Evolutionary conservation across 2,329 filamentous ascomycete species (phyloP).

Genomic region (Epichloe elymi): DNA sequence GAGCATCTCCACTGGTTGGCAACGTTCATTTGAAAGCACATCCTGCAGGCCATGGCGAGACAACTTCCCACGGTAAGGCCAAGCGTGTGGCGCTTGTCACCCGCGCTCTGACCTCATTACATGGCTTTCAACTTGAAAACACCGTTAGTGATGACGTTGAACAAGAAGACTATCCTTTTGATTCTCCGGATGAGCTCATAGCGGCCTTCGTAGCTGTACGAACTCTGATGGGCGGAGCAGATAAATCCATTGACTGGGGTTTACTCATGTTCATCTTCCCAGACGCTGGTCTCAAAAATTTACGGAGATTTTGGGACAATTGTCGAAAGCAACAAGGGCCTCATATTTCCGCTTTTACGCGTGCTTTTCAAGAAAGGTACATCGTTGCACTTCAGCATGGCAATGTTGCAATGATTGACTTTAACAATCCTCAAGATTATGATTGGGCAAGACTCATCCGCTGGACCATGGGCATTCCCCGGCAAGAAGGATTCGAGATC

Average conservation of each 20-base stretch:
- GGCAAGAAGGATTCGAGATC: conserved; percentile 32
- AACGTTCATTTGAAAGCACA: background rate
- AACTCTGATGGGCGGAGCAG: conserved; percentile 45
- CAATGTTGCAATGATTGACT: conserved; percentile 49
- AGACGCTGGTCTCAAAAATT: conserved; percentile 32
- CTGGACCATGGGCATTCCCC: conserved; percentile 48
- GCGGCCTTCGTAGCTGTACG: conserved; percentile 45
- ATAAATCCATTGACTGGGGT: conserved; percentile 48
- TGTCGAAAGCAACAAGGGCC: conserved; percentile 37
- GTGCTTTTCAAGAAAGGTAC: conserved; percentile 53
- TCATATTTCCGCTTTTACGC: conserved; percentile 39
- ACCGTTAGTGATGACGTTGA: background rate
- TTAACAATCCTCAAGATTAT: conserved; percentile 47
- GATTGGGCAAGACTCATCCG: conserved; percentile 55
- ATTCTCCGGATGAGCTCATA: conserved; percentile 26
- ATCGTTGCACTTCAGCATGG: conserved; percentile 51
- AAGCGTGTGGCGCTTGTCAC: conserved; percentile 19
- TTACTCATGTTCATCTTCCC: conserved; percentile 44
- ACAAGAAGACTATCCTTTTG: conserved; percentile 3
- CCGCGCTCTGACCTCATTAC: conserved; percentile 17
- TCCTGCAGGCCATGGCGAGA: background rate
- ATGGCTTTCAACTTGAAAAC: background rate
- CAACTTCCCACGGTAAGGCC: conserved; percentile 3
- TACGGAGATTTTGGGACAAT: conserved; percentile 43
- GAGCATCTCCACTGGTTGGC: background rate